Conservation (phyloP, 192 early-diverging fungal species). For the Pilobolus umbonatus region DNA sequence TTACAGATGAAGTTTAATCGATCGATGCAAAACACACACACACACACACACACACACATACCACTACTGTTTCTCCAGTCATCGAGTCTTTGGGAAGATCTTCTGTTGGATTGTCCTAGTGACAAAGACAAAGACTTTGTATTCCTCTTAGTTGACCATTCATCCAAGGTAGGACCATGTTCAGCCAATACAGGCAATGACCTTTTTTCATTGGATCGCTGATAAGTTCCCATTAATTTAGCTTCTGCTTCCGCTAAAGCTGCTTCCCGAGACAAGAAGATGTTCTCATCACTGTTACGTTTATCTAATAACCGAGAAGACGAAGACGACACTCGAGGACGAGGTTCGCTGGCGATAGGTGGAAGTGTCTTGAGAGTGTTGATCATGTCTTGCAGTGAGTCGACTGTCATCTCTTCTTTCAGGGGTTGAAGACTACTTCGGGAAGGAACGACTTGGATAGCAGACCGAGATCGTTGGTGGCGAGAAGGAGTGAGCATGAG, state of each 20-base stretch:
- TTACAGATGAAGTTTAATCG: too few species aligned
- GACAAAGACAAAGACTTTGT: background rate
- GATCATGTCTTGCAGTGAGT: constrained; percentile 51
- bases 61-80: constrained; percentile 30
- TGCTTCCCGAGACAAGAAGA: constrained; percentile 21
- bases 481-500: background rate
- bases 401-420: constrained; percentile 38
- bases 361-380: constrained; percentile 46
- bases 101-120: constrained; percentile 4
- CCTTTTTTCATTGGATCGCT: background rate
- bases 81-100: constrained; percentile 39
- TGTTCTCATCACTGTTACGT: constrained; percentile 13
- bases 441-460: constrained; percentile 15
- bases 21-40: too few species aligned
- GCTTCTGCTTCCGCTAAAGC: constrained; percentile 39
- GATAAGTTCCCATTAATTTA: constrained; percentile 38
- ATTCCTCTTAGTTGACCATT: background rate
- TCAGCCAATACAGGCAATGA: constrained; percentile 13
- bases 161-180: constrained; percentile 4
- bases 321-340: constrained; percentile 3
- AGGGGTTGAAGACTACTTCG: constrained; percentile 19
- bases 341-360: constrained; percentile 14
- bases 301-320: constrained; percentile 8
- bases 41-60: too few species aligned
- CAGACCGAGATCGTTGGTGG: constrained; percentile 25